Conservation (phyloP, 306 rosid genomes). For the Trichosanthes cucumerina region DNA sequence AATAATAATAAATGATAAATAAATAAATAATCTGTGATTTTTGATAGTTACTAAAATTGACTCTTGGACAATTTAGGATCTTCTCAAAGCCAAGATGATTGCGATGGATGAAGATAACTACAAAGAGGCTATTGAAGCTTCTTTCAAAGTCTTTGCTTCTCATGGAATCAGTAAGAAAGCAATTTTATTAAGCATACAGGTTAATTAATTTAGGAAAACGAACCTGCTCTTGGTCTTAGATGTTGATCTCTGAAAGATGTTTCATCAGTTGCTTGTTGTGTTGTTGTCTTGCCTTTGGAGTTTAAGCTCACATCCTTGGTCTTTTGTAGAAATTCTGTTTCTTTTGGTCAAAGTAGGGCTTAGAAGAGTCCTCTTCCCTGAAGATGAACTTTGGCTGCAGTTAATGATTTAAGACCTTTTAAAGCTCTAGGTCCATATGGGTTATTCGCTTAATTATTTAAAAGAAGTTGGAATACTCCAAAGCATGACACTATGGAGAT, state of each 20-base stretch:
- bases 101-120: conserved; percentile 88
- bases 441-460: background rate
- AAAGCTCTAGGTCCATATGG: background rate
- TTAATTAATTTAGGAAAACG: background rate
- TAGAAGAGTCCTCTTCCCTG: background rate
- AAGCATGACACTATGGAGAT: background rate
- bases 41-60: conserved; percentile 12
- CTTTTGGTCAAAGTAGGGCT: background rate
- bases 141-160: conserved; percentile 86
- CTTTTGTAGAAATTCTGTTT: background rate
- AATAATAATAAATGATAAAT: background rate
- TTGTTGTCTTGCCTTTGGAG: background rate
- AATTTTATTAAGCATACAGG: background rate
- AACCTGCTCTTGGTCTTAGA: background rate
- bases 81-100: conserved; percentile 61
- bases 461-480: background rate
- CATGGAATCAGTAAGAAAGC: conserved; percentile 76
- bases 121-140: conserved; percentile 83
- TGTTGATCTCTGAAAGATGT: background rate
- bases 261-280: background rate
- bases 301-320: background rate
- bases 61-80: conserved; percentile 45
- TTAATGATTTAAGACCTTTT: background rate
- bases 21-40: background rate
- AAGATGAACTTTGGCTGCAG: background rate